A percentile compares a stretch with the other conserved stretches of the same genome.
These are phyloP conservation scores for Pterula multifida DNA, from an alignment of 1,284 basidiomycete genomes.

Conservation along the genomic window DNA sequence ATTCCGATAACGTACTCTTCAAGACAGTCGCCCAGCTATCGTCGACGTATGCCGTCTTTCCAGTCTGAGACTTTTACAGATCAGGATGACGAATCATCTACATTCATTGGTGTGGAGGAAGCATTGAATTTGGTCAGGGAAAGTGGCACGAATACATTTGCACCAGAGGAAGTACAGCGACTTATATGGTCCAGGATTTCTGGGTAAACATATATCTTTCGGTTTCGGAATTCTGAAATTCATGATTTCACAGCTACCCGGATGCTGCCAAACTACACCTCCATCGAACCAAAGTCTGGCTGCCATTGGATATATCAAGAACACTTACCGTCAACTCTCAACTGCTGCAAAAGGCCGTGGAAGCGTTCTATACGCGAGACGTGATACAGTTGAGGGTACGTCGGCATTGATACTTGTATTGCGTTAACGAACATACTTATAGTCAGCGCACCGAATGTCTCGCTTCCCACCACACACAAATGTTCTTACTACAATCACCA, in stretches of 20 bases:
- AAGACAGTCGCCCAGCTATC: constrained; percentile 41
- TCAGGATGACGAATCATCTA: constrained; percentile 34
- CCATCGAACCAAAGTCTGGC: constrained; percentile 69
- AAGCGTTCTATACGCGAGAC: constrained; percentile 90
- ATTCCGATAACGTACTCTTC: constrained; percentile 71
- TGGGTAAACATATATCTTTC: constrained; percentile 26
- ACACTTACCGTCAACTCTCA: constrained; percentile 54
- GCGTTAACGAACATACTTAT: constrained; percentile 1
- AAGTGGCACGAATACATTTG: constrained; percentile 36
- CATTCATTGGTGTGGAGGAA: constrained; percentile 46
- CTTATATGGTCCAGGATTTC: constrained; percentile 58
- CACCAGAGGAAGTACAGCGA: constrained; percentile 45
- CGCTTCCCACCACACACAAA: constrained; percentile 71
- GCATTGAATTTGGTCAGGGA: constrained; percentile 59
- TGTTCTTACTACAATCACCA: constrained; percentile 47
- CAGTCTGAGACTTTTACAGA: constrained; percentile 21
- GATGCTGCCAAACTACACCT: constrained; percentile 54
- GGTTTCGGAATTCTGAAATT: constrained; percentile 9
- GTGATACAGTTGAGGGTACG: constrained; percentile 76
- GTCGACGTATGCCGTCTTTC: constrained; percentile 25
- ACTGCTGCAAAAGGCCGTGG: constrained; percentile 76
- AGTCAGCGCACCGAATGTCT: constrained; percentile 80
- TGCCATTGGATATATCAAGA: constrained; percentile 71
- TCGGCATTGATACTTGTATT: constrained; percentile 7
- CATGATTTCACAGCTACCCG: constrained; percentile 48